Evolutionary conservation across 1,139 yeast species (phyloP).

Genomic region (Pichia sp.): DNA sequence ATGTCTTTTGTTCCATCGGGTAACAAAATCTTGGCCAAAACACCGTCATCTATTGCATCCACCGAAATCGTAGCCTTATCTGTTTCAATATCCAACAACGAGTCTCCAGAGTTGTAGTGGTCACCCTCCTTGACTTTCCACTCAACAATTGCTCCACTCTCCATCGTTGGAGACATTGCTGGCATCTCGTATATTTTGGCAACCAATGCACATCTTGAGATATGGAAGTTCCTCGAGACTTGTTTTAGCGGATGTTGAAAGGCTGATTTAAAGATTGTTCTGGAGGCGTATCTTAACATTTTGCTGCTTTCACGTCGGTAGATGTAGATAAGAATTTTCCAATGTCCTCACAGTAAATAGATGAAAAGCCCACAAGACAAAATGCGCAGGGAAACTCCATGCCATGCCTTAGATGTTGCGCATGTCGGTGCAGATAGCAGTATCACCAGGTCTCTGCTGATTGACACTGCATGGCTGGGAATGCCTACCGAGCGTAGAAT

Average conservation of each 20-base stretch:
- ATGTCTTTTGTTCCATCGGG: slow-evolving; percentile 73
- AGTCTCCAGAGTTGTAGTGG: slow-evolving; percentile 76
- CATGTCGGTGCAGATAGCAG: background rate
- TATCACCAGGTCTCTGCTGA: background rate
- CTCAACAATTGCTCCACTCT: slow-evolving; percentile 90
- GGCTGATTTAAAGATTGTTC: background rate
- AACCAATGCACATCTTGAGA: slow-evolving; percentile 26
- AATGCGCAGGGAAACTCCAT: background rate
- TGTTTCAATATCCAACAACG: slow-evolving; percentile 82
- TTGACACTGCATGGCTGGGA: background rate
- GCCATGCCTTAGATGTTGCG: too few relatives aligned
- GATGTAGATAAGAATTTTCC: background rate
- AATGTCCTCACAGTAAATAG: background rate
- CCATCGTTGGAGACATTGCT: slow-evolving; percentile 99
- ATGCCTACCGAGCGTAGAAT: background rate
- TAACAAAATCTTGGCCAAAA: slow-evolving; percentile 70
- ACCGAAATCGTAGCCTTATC: slow-evolving; percentile 93
- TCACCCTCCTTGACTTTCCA: slow-evolving; percentile 92
- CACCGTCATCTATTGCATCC: slow-evolving; percentile 91
- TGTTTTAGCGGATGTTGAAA: background rate
- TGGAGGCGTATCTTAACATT: background rate
- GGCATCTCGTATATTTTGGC: slow-evolving; percentile 84
- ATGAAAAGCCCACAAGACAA: background rate
- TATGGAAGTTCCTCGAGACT: slow-evolving; percentile 8
- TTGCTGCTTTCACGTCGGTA: background rate